Conservation (phyloP, 1,284 basidiomycete species). For the Ustilago hordei region DNA sequence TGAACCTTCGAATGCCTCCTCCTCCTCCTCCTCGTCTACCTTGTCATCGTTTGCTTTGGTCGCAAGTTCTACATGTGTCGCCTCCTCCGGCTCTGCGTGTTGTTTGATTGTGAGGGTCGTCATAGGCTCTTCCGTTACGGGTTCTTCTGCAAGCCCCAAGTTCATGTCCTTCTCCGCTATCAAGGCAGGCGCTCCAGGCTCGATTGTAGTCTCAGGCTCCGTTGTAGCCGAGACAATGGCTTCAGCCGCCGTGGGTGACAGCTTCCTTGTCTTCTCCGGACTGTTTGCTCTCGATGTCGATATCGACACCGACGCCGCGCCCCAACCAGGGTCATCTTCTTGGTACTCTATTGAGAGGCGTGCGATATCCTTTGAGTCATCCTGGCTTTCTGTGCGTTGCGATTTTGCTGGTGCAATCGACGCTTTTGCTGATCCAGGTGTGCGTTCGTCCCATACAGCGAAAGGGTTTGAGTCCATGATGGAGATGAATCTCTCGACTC, state of each 20-base stretch:
- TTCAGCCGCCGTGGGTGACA: not conserved
- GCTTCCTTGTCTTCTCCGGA: slow-evolving; percentile 36
- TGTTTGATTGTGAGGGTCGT: not conserved
- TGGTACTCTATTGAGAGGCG: slow-evolving; percentile 28
- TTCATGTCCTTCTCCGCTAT: not conserved
- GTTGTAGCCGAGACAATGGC: slow-evolving; percentile 1
- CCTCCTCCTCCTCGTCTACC: slow-evolving; percentile 5
- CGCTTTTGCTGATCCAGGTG: slow-evolving; percentile 16
- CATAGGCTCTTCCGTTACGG: not conserved
- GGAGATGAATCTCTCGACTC: not conserved
- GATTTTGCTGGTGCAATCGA: not conserved
- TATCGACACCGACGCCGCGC: slow-evolving; percentile 19
- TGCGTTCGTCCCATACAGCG: slow-evolving; percentile 46
- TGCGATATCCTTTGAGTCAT: slow-evolving; percentile 2
- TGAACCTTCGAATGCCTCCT: slow-evolving; percentile 14
- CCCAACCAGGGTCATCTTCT: slow-evolving; percentile 51
- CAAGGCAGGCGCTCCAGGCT: not conserved
- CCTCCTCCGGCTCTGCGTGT: not conserved
- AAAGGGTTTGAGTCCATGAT: slow-evolving; percentile 49
- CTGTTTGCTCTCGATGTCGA: slow-evolving; percentile 31
- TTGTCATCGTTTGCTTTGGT: not conserved
- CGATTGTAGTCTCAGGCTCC: not conserved
- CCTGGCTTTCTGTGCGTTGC: not conserved
- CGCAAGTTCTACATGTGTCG: not conserved
- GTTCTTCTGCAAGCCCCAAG: not conserved